Evolutionary conservation across 164 flowering plant genomes (phyloP), one percentile per base, ranked within the genome.

Genomic region (Malania oleifera): DNA sequence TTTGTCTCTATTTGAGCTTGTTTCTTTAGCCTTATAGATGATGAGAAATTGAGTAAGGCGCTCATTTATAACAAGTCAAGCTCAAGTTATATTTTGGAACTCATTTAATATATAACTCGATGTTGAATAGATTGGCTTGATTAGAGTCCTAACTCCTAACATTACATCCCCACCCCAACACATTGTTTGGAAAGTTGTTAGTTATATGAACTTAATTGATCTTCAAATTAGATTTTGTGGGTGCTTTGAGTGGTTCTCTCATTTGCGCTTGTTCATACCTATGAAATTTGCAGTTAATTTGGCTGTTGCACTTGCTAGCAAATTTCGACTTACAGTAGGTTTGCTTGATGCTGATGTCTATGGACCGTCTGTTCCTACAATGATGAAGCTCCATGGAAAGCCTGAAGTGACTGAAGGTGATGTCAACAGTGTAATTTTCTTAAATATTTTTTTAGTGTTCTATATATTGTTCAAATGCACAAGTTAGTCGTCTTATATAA

Each of bases 311-410:
- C 86, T 93, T 63, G 96, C 96, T 35, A 84, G 72, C 14, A 77
- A 75, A 56, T 87, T 85, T 61, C 82, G 75, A 57, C 76, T 84
- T 74, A 86, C 75, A 68, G 96, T 90, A 67, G 98, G 96, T 35
- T 68, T 93, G 72, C 92, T 93, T 57, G 96, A 89, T 75, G 98
- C 97, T 49, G 98, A 93, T 82, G 81, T 93, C 1, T 93, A 89
- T 75, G 97, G 97, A 41, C 98, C 98, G 38, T 89, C 96, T 26
- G 67, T 93, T 62, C 98, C 97, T 23, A 81, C 84, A 39, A 90
- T 90, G 98, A 93, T 93, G 98, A 87, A 87, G 37, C 67, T 93
- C 46, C 70, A 84, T 50, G 83, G 82, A 56, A 84, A 86, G 77
- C 98, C 98, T 17, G 91, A 93, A 65, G 76, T 81, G 59, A 86